phyloP scores from a whole-genome alignment of 164 flowering plant species.

The Litsea cubeba region DNA sequence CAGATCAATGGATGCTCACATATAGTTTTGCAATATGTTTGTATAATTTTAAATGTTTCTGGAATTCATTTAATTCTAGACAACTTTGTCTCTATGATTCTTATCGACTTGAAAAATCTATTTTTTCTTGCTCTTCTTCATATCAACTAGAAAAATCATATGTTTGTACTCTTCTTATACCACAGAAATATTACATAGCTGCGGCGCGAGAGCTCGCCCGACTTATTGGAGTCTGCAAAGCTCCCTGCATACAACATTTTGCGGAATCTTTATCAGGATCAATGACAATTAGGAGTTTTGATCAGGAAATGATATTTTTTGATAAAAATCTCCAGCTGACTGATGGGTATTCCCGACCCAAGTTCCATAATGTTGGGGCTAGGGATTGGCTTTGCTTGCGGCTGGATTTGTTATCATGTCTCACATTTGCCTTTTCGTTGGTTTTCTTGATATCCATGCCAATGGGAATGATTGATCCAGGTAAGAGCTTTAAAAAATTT shows the following conservation, averaged over 20 bases:
- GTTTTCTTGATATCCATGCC: slow-evolving; percentile 39
- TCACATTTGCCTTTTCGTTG: slow-evolving; percentile 34
- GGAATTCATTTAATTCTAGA: neutral
- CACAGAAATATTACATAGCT: slow-evolving; percentile 35
- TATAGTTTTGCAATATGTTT: neutral
- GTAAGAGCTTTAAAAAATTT: slow-evolving; percentile 8
- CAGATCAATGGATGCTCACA: neutral
- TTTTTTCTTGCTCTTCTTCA: neutral
- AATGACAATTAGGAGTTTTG: slow-evolving; percentile 39
- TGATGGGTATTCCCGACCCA: slow-evolving; percentile 31
- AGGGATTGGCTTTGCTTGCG: slow-evolving; percentile 45
- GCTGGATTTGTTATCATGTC: slow-evolving; percentile 31
- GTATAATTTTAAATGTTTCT: neutral
- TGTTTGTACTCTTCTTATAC: neutral
- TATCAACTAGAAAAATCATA: no score
- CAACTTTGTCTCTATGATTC: neutral
- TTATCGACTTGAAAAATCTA: neutral
- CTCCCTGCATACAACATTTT: slow-evolving; percentile 45
- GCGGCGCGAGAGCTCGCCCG: slow-evolving; percentile 32
- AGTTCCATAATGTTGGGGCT: slow-evolving; percentile 28
- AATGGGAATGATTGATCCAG: slow-evolving; percentile 32
- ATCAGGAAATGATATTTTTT: slow-evolving; percentile 32
- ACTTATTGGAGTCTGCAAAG: slow-evolving; percentile 31
- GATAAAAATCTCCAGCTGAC: slow-evolving; percentile 19
- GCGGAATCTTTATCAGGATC: slow-evolving; percentile 42